A percentile compares a stretch with the other conserved stretches of the same genome.
phyloP scores from a whole-genome alignment of 345 rosid species.

The Toxicodendron radicans region DNA sequence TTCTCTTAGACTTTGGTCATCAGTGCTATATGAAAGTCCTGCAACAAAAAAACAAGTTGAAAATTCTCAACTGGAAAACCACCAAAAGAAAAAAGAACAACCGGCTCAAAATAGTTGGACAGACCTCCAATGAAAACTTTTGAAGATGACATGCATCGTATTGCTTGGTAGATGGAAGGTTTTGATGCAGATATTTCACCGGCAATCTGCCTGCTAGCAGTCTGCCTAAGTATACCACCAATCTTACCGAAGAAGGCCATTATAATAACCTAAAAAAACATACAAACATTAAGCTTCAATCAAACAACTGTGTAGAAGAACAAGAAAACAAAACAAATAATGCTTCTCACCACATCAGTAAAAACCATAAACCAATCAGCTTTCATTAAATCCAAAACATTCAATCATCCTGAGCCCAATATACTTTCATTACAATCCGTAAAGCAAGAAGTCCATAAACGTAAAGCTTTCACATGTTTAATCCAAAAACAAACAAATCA shows the following conservation, averaged over 20 bases:
- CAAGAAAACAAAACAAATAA: background rate
- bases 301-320: background rate
- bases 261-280: conserved; percentile 28
- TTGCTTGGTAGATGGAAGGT: conserved; percentile 69
- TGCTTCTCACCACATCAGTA: background rate
- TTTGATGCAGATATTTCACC: conserved; percentile 46
- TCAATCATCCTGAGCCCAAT: background rate
- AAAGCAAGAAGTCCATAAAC: background rate
- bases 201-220: conserved; percentile 49
- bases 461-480: background rate
- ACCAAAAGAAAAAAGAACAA: background rate
- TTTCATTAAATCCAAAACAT: background rate
- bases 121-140: conserved; percentile 89
- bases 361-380: too few species aligned
- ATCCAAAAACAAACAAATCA: background rate
- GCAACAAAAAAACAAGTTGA: conserved; percentile 19
- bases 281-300: background rate
- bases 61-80: background rate
- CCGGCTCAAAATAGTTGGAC: background rate
- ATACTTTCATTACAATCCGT: background rate
- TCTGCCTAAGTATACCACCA: conserved; percentile 70
- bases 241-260: conserved; percentile 88
- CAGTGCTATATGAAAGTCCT: conserved; percentile 74
- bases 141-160: conserved; percentile 76
- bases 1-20: conserved; percentile 64